Conservation (phyloP, 768 basidiomycete genomes). For the Pleurotus eryngii region DNA sequence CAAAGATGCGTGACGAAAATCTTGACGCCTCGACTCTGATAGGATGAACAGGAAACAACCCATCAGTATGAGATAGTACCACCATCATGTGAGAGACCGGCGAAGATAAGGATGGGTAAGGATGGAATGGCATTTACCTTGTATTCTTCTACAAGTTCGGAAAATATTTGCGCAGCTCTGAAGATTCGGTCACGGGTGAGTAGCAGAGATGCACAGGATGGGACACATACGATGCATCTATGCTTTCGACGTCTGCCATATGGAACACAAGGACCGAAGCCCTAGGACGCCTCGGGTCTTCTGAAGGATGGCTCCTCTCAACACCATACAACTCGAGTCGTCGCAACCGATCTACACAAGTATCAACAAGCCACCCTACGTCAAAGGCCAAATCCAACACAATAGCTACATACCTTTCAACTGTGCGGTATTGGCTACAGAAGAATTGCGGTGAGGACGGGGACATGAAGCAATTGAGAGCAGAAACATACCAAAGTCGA, state of each 20-base stretch:
- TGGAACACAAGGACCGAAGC: slow-evolving; percentile 87
- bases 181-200: not conserved
- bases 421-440: slow-evolving; percentile 87
- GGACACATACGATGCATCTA: slow-evolving; percentile 83
- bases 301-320: slow-evolving; percentile 81
- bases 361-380: not conserved
- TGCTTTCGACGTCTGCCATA: slow-evolving; percentile 84
- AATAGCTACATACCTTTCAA: slow-evolving; percentile 62
- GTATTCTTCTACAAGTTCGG: slow-evolving; percentile 77
- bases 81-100: not conserved
- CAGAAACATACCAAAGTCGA: slow-evolving; percentile 75
- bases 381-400: not conserved
- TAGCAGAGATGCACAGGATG: too few relatives aligned
- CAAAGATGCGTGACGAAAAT: slow-evolving; percentile 51
- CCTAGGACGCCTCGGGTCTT: slow-evolving; percentile 72
- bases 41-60: not conserved
- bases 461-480: not conserved
- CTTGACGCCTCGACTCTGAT: slow-evolving; percentile 47
- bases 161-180: slow-evolving; percentile 82
- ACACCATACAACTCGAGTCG: slow-evolving; percentile 88
- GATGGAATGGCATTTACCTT: slow-evolving; percentile 38
- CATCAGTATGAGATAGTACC: not conserved
- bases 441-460: not conserved
- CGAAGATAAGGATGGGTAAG: not conserved
- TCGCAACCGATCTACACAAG: slow-evolving; percentile 61